These are phyloP conservation scores for Mucor circinelloides DNA, from an alignment of 371 early-diverging fungal species.

Conservation along the genomic window DNA sequence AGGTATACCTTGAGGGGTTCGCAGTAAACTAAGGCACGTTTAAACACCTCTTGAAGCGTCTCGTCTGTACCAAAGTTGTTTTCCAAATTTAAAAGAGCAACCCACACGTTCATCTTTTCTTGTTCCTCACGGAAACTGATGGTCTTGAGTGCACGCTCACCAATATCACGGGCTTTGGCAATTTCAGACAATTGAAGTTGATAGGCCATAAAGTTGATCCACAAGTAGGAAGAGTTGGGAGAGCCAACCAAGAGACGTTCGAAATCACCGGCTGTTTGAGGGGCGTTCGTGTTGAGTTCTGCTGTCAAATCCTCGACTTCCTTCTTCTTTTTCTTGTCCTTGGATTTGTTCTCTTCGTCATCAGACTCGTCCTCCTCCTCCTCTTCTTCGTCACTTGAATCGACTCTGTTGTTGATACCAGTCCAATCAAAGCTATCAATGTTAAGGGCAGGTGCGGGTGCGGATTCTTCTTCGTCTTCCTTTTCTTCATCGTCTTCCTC, in stretches of 20 bases:
- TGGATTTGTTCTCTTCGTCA: slow-evolving; percentile 48
- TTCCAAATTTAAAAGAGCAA: slow-evolving; percentile 93
- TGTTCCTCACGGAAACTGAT: slow-evolving; percentile 92
- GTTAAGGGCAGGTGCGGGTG: slow-evolving; percentile 34
- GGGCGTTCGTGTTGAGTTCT: slow-evolving; percentile 57
- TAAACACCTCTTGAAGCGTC: slow-evolving; percentile 76
- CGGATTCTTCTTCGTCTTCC: slow-evolving; percentile 49
- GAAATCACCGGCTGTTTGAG: slow-evolving; percentile 72
- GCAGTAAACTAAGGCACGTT: slow-evolving; percentile 79
- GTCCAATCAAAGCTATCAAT: slow-evolving; percentile 67
- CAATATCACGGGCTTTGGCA: slow-evolving; percentile 89
- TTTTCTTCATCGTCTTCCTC: slow-evolving; percentile 55
- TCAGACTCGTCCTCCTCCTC: slow-evolving; percentile 40
- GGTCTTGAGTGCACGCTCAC: slow-evolving; percentile 91
- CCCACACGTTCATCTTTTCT: slow-evolving; percentile 96
- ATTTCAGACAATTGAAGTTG: slow-evolving; percentile 89
- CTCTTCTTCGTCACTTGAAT: slow-evolving; percentile 35
- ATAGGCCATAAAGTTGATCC: slow-evolving; percentile 99
- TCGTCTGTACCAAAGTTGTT: slow-evolving; percentile 88
- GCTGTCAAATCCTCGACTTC: slow-evolving; percentile 58
- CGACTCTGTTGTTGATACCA: slow-evolving; percentile 42
- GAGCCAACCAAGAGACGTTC: slow-evolving; percentile 91
- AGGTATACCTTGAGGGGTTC: slow-evolving; percentile 89
- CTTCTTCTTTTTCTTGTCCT: slow-evolving; percentile 54
- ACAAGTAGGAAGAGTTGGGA: slow-evolving; percentile 94